A percentile compares a stretch with the other conserved stretches of the same genome.
Evolutionary conservation across 208 protist species (phyloP).

Genomic region (Jaenimonas drosophilae): DNA sequence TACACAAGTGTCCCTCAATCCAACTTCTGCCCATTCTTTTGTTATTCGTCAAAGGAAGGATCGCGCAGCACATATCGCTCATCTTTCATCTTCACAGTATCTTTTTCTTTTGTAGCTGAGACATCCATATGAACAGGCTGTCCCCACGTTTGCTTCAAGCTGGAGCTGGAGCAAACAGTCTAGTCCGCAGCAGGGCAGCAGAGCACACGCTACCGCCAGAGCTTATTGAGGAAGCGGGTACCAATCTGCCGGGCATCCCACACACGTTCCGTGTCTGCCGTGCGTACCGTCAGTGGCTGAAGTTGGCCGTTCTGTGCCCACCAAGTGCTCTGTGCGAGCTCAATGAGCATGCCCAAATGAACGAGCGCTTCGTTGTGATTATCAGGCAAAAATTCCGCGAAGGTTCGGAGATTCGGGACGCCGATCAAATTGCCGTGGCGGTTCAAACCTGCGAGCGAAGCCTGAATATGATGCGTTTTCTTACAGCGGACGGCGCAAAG

Average conservation of each 20-base stretch:
- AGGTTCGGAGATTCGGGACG: slow-evolving; percentile 55
- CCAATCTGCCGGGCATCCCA: slow-evolving; percentile 65
- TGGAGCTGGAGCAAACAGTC: slow-evolving; percentile 2
- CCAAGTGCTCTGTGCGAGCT: slow-evolving; percentile 66
- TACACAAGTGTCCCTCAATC: no score
- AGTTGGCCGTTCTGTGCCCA: slow-evolving; percentile 76
- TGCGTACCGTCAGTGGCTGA: slow-evolving; percentile 79
- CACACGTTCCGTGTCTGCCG: slow-evolving; percentile 68
- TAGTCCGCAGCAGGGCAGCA: slow-evolving; percentile 54
- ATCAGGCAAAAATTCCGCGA: slow-evolving; percentile 83
- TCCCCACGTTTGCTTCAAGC: not conserved
- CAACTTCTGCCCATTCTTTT: not conserved
- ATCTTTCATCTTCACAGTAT: no score
- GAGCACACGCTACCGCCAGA: slow-evolving; percentile 21
- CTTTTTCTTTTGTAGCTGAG: not conserved
- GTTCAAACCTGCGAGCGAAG: slow-evolving; percentile 79
- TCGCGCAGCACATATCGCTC: not conserved
- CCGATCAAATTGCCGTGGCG: slow-evolving; percentile 71
- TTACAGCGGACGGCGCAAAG: slow-evolving; percentile 66
- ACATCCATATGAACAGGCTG: no score
- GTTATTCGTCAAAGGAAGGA: not conserved
- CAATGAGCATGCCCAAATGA: slow-evolving; percentile 86
- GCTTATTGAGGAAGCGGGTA: slow-evolving; percentile 59
- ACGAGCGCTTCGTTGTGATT: slow-evolving; percentile 83
- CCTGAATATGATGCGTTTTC: slow-evolving; percentile 75